These are phyloP conservation scores for Fusarium multiceps DNA, from an alignment of 2,329 filamentous ascomycete species.

Conservation along the genomic window DNA sequence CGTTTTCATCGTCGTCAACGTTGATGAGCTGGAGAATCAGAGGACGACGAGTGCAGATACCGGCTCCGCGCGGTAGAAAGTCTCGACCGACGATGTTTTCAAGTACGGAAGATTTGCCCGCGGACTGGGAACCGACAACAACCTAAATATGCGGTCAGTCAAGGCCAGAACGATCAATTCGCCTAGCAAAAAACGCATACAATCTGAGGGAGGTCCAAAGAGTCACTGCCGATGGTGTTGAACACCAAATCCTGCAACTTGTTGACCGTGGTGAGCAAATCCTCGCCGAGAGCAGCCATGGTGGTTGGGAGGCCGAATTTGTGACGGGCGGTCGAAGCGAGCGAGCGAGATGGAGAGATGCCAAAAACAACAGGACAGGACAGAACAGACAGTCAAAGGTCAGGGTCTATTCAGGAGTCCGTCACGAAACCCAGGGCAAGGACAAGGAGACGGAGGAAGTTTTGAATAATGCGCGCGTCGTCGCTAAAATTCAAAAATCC, in stretches of 20 bases:
- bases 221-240: slow-evolving; percentile 99
- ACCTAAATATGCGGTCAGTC: slow-evolving; percentile 68
- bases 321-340: slow-evolving; percentile 16
- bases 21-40: slow-evolving; percentile 99
- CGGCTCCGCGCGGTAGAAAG: slow-evolving; percentile 94
- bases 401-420: slow-evolving; percentile 38
- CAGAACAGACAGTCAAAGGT: slow-evolving; percentile 20
- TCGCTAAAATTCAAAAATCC: slow-evolving; percentile 42
- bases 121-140: slow-evolving; percentile 97
- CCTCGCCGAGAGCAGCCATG: slow-evolving; percentile 96
- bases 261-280: slow-evolving; percentile 95
- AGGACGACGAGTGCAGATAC: slow-evolving; percentile 93
- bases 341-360: slow-evolving; percentile 16
- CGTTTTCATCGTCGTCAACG: slow-evolving; percentile 79
- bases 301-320: slow-evolving; percentile 43
- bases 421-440: slow-evolving; percentile 24
- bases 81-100: slow-evolving; percentile 99
- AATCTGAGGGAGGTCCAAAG: slow-evolving; percentile 96
- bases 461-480: slow-evolving; percentile 44
- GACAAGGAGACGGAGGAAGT: slow-evolving; percentile 29
- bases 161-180: slow-evolving; percentile 24
- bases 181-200: slow-evolving; percentile 64
- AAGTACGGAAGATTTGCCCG: slow-evolving; percentile 97
- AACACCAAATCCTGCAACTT: slow-evolving; percentile 98
- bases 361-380: slow-evolving; percentile 30